Conservation (phyloP, 1,284 basidiomycete species). For the Irpex lacteus region DNA sequence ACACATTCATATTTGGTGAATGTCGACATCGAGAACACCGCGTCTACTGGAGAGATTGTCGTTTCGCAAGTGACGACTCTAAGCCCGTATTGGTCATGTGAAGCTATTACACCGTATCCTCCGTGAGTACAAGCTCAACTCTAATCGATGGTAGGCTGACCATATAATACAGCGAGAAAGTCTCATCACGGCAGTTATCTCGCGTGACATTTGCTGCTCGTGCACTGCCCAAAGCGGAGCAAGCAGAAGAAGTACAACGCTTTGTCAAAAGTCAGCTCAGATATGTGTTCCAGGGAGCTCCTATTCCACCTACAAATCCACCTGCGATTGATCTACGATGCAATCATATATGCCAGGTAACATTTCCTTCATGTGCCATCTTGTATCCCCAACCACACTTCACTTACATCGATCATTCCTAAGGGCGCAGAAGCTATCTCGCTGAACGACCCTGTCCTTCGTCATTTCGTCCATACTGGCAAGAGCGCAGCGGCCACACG, state of each 20-base stretch:
- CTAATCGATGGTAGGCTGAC: not conserved
- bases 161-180: conserved; percentile 33
- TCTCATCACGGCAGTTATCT: conserved; percentile 50
- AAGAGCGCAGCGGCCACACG: conserved; percentile 43
- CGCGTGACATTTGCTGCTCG: conserved; percentile 43
- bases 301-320: conserved; percentile 41
- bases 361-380: not conserved
- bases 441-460: conserved; percentile 32
- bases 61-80: conserved; percentile 58
- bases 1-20: conserved; percentile 54
- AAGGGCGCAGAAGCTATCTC: conserved; percentile 16
- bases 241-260: conserved; percentile 38
- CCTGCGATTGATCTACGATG: conserved; percentile 55
- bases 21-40: conserved; percentile 55
- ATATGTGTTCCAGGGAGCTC: conserved; percentile 51
- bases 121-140: not conserved
- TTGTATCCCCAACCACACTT: not conserved
- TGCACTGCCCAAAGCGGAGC: conserved; percentile 36
- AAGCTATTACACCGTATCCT: conserved; percentile 23
- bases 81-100: conserved; percentile 64
- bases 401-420: not conserved
- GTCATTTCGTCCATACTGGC: conserved; percentile 47
- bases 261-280: conserved; percentile 54
- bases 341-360: conserved; percentile 49
- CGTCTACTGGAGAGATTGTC: conserved; percentile 38